Evolutionary conservation across 2,329 filamentous ascomycete species (phyloP), one percentile per base, ranked within the genome.

Genomic region (Onygenales sp.): DNA sequence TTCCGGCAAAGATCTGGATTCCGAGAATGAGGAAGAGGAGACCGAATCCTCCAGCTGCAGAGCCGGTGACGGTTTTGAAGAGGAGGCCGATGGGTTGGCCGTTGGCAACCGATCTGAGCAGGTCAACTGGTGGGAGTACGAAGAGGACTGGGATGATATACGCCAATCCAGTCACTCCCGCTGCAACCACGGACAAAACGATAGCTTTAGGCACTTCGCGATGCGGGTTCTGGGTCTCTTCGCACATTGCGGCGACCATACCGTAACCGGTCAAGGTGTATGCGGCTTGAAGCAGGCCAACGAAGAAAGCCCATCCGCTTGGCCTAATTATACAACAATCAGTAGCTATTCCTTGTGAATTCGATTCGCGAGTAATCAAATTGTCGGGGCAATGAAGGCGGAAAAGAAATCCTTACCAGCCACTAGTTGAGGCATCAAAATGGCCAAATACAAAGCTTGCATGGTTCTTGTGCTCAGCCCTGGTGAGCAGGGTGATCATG

Each of bases 121-220:
- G 69, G 57, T 80, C 61, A 6, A 90, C 78, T 49, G 86, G 78
- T 0, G 87, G 86, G 32, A 91, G 75, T 38, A 89, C 84, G 66
- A 91, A 90, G 31, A 91, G 77, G 58, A 92, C 78, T 0, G 86
- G 86, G 43, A 91, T 80, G 11, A 90, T 68, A 67, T 87, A 90
- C 58, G 83, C 66, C 7, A 85, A 64, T 5, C 84, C 84, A 0
- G 84, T 87, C 43, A 87, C 60, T 33, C 82, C 83, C 0, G 83
- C 84, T 0, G 82, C 83, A 1, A 80, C 80, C 2, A 87, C 83
- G 0, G 83, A 86, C 38, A 86, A 69, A 1, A 87, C 82, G 61
- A 88, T 87, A 50, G 84, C 85, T 63, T 82, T 84, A 46, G 84
- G 85, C 0, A 87, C 84, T 68, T 87, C 83, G 52, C 80, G 76